Conservation (phyloP, 129 eudicot genomes). For the Saussurea involucrata region DNA sequence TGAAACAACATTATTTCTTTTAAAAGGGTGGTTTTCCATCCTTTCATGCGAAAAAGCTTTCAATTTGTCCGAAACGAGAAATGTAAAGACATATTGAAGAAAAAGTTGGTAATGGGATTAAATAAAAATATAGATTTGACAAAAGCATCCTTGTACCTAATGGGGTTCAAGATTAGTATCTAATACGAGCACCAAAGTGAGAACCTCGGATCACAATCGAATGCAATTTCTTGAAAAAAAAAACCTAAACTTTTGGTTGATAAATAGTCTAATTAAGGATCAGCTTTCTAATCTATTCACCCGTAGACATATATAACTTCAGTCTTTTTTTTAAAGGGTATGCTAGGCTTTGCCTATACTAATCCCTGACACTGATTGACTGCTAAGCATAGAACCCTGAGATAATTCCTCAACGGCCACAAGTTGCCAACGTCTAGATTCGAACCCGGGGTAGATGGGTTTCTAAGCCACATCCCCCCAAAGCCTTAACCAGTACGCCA, state of each 20-base stretch:
- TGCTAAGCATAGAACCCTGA: too few species aligned
- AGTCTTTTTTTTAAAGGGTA: too few species aligned
- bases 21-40: not conserved
- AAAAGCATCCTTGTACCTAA: not conserved
- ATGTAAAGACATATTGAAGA: not conserved
- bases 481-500: too few species aligned
- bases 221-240: not conserved
- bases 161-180: not conserved
- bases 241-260: not conserved
- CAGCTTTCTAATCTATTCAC: not conserved
- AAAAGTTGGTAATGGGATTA: not conserved
- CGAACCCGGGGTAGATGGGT: too few species aligned
- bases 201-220: not conserved
- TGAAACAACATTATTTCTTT: not conserved
- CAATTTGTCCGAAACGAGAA: not conserved
- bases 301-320: not conserved
- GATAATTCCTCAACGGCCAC: too few species aligned
- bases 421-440: too few species aligned
- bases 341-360: too few species aligned
- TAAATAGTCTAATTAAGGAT: not conserved
- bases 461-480: too few species aligned
- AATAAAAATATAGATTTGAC: not conserved
- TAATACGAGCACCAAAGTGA: not conserved
- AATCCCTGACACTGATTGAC: too few species aligned
- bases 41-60: not conserved